Conservation (phyloP, 2,329 filamentous ascomycete species). For the Colletotrichum limetticola region DNA sequence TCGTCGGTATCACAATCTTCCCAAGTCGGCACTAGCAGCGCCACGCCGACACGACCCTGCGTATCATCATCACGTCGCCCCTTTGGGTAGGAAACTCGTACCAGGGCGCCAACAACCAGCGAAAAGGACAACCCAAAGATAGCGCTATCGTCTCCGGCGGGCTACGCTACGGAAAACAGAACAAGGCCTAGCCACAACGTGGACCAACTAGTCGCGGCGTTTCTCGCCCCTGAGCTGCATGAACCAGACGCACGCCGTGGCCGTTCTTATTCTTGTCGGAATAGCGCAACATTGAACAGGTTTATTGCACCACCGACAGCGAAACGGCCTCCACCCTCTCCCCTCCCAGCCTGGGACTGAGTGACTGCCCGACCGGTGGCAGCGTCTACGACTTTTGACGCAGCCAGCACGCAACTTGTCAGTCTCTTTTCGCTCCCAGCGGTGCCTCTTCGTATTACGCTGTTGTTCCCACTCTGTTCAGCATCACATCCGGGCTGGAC, state of each 20-base stretch:
- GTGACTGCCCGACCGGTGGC: background rate
- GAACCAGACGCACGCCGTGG: slow-evolving; percentile 2
- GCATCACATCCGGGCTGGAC: slow-evolving; percentile 26
- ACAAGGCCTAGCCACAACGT: slow-evolving; percentile 22
- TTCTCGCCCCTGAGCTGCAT: slow-evolving; percentile 18
- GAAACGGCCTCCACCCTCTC: slow-evolving; percentile 20
- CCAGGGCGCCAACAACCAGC: background rate
- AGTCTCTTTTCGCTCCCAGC: background rate
- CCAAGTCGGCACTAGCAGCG: slow-evolving; percentile 24
- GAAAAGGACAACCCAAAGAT: slow-evolving; percentile 6
- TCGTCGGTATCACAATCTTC: slow-evolving; percentile 32
- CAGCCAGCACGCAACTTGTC: slow-evolving; percentile 13
- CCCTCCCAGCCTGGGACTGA: background rate
- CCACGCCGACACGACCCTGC: slow-evolving; percentile 31
- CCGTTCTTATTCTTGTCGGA: background rate
- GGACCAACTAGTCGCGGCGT: slow-evolving; percentile 25
- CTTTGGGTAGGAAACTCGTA: slow-evolving; percentile 23
- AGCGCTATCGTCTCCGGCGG: slow-evolving; percentile 17
- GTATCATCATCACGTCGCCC: slow-evolving; percentile 20
- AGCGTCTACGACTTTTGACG: background rate
- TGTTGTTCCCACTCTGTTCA: background rate
- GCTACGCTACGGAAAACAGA: background rate
- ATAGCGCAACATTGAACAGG: slow-evolving; percentile 28
- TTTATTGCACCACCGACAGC: slow-evolving; percentile 33
- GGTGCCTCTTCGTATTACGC: slow-evolving; percentile 27